Evolutionary conservation across 306 rosid species (phyloP).

Genomic region (Sechiopsis laciniata): DNA sequence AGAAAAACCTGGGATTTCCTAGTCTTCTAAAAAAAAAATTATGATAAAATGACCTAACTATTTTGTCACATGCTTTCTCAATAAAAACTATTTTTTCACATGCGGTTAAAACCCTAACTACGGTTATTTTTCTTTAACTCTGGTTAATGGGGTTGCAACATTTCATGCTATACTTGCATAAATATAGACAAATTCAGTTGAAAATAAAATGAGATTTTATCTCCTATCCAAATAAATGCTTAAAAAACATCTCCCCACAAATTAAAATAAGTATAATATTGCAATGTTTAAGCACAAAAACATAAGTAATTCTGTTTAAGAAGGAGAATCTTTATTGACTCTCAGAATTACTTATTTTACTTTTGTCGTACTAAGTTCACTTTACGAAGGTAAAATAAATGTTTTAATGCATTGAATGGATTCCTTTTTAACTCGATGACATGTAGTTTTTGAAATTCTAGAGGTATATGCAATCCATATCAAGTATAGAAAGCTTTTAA

Average conservation of each 20-base stretch:
- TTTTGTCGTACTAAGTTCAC: neutral
- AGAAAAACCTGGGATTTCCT: no score
- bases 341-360: neutral
- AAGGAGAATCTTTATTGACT: neutral
- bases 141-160: slow-evolving; percentile 18
- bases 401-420: neutral
- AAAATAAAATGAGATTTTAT: neutral
- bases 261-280: neutral
- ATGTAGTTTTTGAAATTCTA: neutral
- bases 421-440: neutral
- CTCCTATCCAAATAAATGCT: slow-evolving; percentile 13
- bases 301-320: neutral
- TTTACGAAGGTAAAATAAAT: neutral
- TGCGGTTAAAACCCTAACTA: slow-evolving; percentile 29
- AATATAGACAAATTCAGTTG: slow-evolving; percentile 16
- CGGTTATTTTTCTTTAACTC: slow-evolving; percentile 32
- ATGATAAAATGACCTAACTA: slow-evolving; percentile 13
- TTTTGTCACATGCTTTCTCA: no score
- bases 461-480: neutral
- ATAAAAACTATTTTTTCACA: neutral
- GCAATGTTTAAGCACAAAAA: neutral
- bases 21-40: neutral
- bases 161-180: slow-evolving; percentile 23
- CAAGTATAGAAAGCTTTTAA: neutral
- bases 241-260: neutral